Base-by-base conservation (phyloP, 2,329 filamentous ascomycete species). In the Aspergillus ochraceus region DNA sequence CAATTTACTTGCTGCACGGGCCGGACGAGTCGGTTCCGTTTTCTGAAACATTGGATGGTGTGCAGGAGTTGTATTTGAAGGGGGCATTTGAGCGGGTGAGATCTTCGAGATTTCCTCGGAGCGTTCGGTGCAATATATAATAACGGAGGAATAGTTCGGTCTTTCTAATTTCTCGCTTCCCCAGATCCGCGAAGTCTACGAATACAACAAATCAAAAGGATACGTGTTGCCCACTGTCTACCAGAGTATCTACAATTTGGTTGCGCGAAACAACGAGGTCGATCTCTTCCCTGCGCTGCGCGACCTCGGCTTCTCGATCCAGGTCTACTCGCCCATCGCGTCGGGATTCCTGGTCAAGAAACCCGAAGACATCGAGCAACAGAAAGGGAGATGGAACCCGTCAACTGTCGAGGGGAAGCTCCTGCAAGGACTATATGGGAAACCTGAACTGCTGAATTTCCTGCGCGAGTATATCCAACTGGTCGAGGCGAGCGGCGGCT, bases 171-270 rank as follows among this genome's bases (percentile, higher is more conserved):
- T 52, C 50, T 12, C 10, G 10, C 14, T 17, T 24, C 6, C 29
- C 11, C 24, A 52, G 50, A 32, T 52, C n/a, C n/a, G 77, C 53
- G 72, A 77, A 22, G 66, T 79, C 1, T 68, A 79, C 58, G 64
- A 73, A 50, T 61, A 77, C 52, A 71, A 70, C 61, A 71, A 74
- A 36, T 67, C 71, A 14, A 75, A 79, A 4, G 74, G 72, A 42
- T 81, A 75, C 49, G 70, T 79, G 9, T 63, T 77, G 12, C 81
- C 81, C 0, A 69, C 70, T 0, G 78, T 81, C 6, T 84, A 81
- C 61, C 80, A 83, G 66, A 79, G 77, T 5, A 78, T 76, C 54
- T 80, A 79, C 62, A 73, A 68, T 49, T 67, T 77, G 2, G 68
- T 79, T 46, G 69, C 71, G 2, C 74, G 81, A 8, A 68, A 69